phyloP scores from a whole-genome alignment of 2,329 filamentous ascomycete species.

The Ophiostoma perfectum region DNA sequence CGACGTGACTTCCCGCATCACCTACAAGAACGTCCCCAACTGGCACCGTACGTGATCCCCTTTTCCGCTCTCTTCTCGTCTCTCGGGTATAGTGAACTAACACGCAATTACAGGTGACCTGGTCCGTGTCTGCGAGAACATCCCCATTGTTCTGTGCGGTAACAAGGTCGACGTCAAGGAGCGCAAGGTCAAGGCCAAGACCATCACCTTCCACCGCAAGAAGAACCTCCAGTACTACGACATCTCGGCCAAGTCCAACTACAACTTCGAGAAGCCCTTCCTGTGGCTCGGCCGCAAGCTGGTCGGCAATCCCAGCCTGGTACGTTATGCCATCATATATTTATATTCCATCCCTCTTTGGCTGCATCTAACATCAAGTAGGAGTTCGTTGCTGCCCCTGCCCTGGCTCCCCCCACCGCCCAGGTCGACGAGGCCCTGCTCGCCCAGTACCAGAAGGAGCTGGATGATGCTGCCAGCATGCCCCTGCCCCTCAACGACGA shows the following conservation, averaged over 20 bases:
- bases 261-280: constrained; percentile 99
- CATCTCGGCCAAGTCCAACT: constrained; percentile 99
- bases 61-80: constrained; percentile 9
- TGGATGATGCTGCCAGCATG: constrained; percentile 71
- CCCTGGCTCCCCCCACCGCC: constrained; percentile 89
- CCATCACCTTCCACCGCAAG: constrained; percentile 99
- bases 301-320: constrained; percentile 82
- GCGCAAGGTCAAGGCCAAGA: constrained; percentile 99
- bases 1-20: constrained; percentile 97
- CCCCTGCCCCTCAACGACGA: constrained; percentile 95
- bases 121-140: constrained; percentile 98
- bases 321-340: constrained; percentile 41
- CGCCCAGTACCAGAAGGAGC: constrained; percentile 79
- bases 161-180: constrained; percentile 99
- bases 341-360: constrained; percentile 27
- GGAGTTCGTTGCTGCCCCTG: constrained; percentile 95
- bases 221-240: constrained; percentile 99
- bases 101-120: constrained; percentile 55
- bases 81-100: neutral
- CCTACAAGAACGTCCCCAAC: constrained; percentile 99
- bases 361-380: constrained; percentile 38
- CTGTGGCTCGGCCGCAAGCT: constrained; percentile 98
- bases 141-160: constrained; percentile 94
- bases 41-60: constrained; percentile 66
- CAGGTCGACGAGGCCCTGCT: constrained; percentile 80